Evolutionary conservation across 305 asterid species (phyloP), one percentile per base, ranked within the genome.

Genomic region (Caryopteris hybrid): DNA sequence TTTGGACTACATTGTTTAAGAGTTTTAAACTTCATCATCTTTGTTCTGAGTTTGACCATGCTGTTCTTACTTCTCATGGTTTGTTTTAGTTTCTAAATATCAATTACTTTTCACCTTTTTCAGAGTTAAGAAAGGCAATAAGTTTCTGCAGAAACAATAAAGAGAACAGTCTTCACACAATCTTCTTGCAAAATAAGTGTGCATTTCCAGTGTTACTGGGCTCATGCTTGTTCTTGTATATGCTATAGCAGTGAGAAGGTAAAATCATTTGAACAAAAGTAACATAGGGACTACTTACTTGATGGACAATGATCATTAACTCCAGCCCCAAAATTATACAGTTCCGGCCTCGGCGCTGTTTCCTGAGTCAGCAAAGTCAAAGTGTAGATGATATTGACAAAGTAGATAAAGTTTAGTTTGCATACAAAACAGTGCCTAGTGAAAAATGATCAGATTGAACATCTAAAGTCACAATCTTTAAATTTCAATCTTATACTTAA

Each of bases 231-330:
- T 34, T 34, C 69, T 29, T 17, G 27, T 52, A 21, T 52, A 13
- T 51, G 70, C 58, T 62, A 54, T 20, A 53, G 33, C 46, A 25
- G 48, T n/a, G 52, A 39, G 8, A 58, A 42, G 48, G 29, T 68
- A 62, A 78, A 45, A 60, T 50, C 25, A 18, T 57, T 65, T 45
- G 65, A 54, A 29, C 11, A 60, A 27, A 57, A 69, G 66, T 60
- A 61, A 54, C 23, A 64, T 66, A 50, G 20, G 5, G 8, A 57
- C 46, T 29, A 79, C 93, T 83, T 80, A 91, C 96, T 77, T 77
- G 87, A 68, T 66, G 78, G 69, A 67, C 61, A 62, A 64, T 25
- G 72, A 54, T 69, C 61, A 41, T 74, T 79, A 57, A 69, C 80
- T 63, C 63, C 68, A 51, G 79, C 73, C 18, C 42, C 89, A 57